Conservation (phyloP, 2,329 filamentous ascomycete species). For the Aureobasidium lini region DNA sequence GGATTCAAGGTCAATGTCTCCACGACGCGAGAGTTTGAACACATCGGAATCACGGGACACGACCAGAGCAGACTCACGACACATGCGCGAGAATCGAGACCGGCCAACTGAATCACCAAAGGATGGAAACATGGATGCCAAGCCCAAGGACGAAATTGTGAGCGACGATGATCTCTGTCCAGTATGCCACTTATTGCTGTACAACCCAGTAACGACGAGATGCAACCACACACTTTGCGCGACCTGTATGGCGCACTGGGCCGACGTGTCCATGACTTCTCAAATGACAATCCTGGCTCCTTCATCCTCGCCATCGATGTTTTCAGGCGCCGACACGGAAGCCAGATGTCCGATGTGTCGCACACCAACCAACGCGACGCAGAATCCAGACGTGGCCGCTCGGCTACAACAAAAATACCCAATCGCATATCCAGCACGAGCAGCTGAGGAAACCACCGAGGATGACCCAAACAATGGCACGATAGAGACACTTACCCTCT, state of each 20-base stretch:
- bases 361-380: slow-evolving; percentile 31
- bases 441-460: slow-evolving; percentile 27
- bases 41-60: background rate
- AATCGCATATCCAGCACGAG: slow-evolving; percentile 28
- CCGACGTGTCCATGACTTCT: slow-evolving; percentile 32
- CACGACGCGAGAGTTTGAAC: background rate
- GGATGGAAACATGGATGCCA: too few species aligned
- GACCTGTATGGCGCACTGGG: slow-evolving; percentile 42
- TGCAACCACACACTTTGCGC: slow-evolving; percentile 39
- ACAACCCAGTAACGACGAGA: slow-evolving; percentile 34
- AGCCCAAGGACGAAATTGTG: background rate
- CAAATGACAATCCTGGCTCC: slow-evolving; percentile 31
- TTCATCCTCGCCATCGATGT: background rate
- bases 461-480: slow-evolving; percentile 20
- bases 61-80: background rate
- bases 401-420: slow-evolving; percentile 31
- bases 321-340: background rate
- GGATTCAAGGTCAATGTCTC: background rate
- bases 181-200: slow-evolving; percentile 39
- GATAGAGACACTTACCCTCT: slow-evolving; percentile 35
- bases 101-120: background rate
- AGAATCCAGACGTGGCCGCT: slow-evolving; percentile 28
- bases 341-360: slow-evolving; percentile 6
- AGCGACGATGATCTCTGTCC: slow-evolving; percentile 36
- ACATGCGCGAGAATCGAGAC: background rate